Evolutionary conservation across 306 rosid species (phyloP).

Genomic region (Albizia julibrissin): DNA sequence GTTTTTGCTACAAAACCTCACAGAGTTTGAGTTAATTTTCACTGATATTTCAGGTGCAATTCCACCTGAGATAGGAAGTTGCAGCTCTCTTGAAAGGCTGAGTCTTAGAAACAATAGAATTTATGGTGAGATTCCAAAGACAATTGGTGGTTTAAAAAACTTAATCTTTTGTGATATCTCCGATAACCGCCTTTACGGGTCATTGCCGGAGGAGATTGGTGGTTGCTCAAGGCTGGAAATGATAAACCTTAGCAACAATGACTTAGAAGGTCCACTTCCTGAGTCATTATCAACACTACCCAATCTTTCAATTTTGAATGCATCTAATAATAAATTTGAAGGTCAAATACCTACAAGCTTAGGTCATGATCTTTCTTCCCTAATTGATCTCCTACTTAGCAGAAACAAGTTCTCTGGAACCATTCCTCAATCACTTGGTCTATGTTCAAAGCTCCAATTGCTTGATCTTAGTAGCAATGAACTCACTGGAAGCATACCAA

Average conservation of each 20-base stretch:
- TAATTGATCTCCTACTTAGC: conserved; percentile 51
- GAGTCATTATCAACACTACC: conserved; percentile 46
- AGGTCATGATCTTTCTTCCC: conserved; percentile 43
- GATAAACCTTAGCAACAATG: conserved; percentile 55
- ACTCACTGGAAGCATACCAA: conserved; percentile 53
- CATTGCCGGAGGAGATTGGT: conserved; percentile 58
- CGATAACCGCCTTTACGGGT: conserved; percentile 45
- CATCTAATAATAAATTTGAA: conserved; percentile 40
- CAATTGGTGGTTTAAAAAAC: conserved; percentile 46
- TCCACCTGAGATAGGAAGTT: conserved; percentile 57
- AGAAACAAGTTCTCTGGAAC: conserved; percentile 52
- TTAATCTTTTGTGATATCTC: conserved; percentile 58
- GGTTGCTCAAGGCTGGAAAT: conserved; percentile 48
- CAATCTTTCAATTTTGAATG: conserved; percentile 52
- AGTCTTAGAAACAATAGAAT: conserved; percentile 51
- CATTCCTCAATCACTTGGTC: conserved; percentile 56
- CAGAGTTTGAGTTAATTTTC: conserved; percentile 48
- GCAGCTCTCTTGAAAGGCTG: conserved; percentile 54
- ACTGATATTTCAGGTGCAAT: conserved; percentile 63
- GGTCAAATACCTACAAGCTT: conserved; percentile 55
- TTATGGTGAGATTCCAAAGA: conserved; percentile 49
- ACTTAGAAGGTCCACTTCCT: conserved; percentile 54
- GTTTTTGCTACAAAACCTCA: conserved; percentile 59
- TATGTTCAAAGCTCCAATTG: conserved; percentile 51
- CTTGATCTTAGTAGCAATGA: conserved; percentile 69